phyloP scores from a whole-genome alignment of 768 basidiomycete species.

The Lentinus brumalis region DNA sequence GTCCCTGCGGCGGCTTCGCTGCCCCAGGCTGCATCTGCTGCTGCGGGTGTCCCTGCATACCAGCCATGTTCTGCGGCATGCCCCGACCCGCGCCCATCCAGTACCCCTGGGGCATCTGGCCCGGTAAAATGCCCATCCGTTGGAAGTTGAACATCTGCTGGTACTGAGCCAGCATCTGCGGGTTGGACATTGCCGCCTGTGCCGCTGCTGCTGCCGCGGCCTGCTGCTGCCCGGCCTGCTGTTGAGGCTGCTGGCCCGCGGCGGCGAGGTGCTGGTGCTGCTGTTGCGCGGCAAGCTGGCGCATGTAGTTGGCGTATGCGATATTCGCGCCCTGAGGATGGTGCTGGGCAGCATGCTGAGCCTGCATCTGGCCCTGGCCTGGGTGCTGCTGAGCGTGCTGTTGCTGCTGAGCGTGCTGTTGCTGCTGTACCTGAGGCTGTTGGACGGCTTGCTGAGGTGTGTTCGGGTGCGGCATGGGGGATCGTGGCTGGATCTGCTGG shows the following conservation, averaged over 20 bases:
- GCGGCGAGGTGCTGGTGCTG: constrained; percentile 19
- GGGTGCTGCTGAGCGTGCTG: constrained; percentile 6
- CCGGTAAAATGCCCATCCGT: constrained; percentile 23
- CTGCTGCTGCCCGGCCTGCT: constrained; percentile 16
- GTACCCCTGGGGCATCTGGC: constrained; percentile 16
- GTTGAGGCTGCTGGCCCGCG: constrained; percentile 9
- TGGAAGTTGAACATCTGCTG: constrained; percentile 25
- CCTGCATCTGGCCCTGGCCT: constrained; percentile 20
- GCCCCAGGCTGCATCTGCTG: constrained; percentile 26
- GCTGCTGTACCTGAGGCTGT: neutral
- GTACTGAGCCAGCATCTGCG: constrained; percentile 14
- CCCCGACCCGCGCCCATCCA: constrained; percentile 25
- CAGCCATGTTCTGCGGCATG: constrained; percentile 19
- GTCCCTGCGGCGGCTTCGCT: constrained; percentile 25
- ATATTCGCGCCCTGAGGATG: constrained; percentile 4
- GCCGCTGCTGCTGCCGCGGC: constrained; percentile 11
- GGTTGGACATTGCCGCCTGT: constrained; percentile 16
- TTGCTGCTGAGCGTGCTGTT: neutral
- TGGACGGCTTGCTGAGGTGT: neutral
- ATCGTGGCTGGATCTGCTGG: constrained; percentile 21
- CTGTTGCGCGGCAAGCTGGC: constrained; percentile 4
- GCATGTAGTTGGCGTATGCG: constrained; percentile 17
- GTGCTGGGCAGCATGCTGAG: constrained; percentile 15
- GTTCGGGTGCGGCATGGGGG: constrained; percentile 25
- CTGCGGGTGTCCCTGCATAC: constrained; percentile 22